These are phyloP conservation scores for Pestalotiopsis sp. DNA, from an alignment of 2,329 filamentous ascomycete genomes.

Conservation along the genomic window DNA sequence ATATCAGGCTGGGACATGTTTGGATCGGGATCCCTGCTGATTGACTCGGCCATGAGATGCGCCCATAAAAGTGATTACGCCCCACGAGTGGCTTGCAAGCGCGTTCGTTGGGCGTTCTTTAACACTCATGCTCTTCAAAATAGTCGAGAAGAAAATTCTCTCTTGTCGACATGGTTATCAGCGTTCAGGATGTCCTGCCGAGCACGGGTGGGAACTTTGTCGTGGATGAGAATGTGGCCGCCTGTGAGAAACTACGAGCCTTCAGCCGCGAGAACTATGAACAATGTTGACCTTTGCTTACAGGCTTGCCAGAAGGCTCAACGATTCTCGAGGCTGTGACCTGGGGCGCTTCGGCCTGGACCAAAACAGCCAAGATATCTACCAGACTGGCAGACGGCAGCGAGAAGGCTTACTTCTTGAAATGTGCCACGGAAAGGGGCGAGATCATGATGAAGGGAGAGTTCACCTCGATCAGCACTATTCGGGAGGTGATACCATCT, in stretches of 20 bases:
- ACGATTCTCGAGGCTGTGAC: neutral
- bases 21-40: too few species aligned
- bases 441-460: constrained; percentile 1
- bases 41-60: too few species aligned
- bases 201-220: neutral
- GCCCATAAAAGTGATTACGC: neutral
- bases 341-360: constrained; percentile 6
- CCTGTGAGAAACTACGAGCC: neutral
- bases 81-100: neutral
- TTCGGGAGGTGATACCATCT: neutral
- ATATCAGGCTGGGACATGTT: too few species aligned
- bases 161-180: neutral
- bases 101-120: neutral
- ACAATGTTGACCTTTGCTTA: neutral
- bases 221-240: neutral
- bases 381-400: neutral
- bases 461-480: neutral
- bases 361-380: neutral
- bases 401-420: neutral
- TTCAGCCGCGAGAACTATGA: neutral
- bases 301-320: neutral
- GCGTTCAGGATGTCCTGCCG: neutral
- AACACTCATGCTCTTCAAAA: neutral
- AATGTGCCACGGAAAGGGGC: neutral
- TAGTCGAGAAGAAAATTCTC: neutral